Evolutionary conservation across 2,329 filamentous ascomycete genomes (phyloP).

Genomic region (Conoideocrella luteorostrata): DNA sequence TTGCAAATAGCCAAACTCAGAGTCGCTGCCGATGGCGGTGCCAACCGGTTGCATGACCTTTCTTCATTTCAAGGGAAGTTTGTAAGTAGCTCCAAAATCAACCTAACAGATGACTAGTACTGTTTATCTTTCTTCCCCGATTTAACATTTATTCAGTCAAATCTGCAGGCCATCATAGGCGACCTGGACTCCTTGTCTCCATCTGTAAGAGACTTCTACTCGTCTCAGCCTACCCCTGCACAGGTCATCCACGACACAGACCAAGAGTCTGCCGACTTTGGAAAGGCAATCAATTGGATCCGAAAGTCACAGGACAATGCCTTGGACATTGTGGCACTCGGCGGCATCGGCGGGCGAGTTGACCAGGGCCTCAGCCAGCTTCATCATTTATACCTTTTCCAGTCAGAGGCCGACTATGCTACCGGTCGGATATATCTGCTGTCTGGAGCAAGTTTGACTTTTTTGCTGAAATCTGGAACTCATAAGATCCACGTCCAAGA

Average conservation of each 20-base stretch:
- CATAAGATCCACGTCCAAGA: conserved; percentile 63
- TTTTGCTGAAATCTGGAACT: conserved; percentile 63
- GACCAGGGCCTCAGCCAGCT: conserved; percentile 89
- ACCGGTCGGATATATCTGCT: conserved; percentile 67
- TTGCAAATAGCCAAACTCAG: conserved; percentile 50
- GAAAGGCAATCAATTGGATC: conserved; percentile 66
- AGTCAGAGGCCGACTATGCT: conserved; percentile 41
- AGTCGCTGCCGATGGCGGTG: conserved; percentile 86
- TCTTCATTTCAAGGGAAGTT: conserved; percentile 36
- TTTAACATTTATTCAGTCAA: conserved; percentile 32
- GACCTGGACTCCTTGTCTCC: conserved; percentile 79
- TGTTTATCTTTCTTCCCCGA: no score
- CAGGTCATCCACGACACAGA: conserved; percentile 65
- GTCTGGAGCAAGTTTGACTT: conserved; percentile 74
- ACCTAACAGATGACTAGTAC: no score
- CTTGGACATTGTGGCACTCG: conserved; percentile 69
- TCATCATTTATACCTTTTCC: conserved; percentile 70
- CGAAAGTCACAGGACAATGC: conserved; percentile 28
- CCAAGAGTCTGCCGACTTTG: conserved; percentile 87
- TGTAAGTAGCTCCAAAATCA: conserved; percentile 26
- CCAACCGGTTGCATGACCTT: conserved; percentile 61
- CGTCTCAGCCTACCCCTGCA: conserved; percentile 41
- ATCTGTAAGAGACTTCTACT: conserved; percentile 60
- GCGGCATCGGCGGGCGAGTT: conserved; percentile 81
- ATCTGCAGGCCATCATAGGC: conserved; percentile 71